Percentiles rank a stretch among this genome's conserved stretches.
These are phyloP conservation scores for Aspergillus asperescens DNA, from an alignment of 495 filamentous ascomycete species.

Conservation along the genomic window DNA sequence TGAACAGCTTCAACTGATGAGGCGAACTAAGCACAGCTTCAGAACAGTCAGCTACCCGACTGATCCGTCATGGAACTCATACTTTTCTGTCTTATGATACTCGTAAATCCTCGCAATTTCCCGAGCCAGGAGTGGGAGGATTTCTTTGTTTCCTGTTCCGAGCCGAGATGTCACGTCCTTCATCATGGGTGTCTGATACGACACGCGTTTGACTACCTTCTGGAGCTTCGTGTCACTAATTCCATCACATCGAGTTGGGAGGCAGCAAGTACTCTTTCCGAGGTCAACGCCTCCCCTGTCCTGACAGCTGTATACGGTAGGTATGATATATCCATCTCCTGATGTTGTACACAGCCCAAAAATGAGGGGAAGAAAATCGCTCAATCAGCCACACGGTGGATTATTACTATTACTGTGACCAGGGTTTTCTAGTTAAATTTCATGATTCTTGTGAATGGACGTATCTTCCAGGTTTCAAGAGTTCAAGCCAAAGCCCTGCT, in stretches of 20 bases:
- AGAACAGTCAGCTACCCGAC: too few species aligned
- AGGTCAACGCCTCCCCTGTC: too few species aligned
- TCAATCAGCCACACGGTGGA: neutral
- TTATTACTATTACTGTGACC: neutral
- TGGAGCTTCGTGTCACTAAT: neutral
- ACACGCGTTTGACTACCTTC: slow-evolving; percentile 2
- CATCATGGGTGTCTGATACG: slow-evolving; percentile 3
- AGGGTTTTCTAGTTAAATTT: neutral
- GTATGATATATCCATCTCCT: too few species aligned
- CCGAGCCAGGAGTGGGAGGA: neutral
- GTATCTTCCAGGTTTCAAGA: neutral
- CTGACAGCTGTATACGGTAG: too few species aligned
- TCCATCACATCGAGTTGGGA: slow-evolving; percentile 1
- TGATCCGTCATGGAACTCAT: too few species aligned
- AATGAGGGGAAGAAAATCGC: slow-evolving; percentile 1
- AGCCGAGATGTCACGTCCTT: neutral
- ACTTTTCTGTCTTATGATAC: neutral
- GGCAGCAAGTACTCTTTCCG: too few species aligned
- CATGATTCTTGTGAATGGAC: neutral
- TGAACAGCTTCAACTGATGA: too few species aligned
- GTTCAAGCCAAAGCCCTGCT: slow-evolving; percentile 13
- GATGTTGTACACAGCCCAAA: neutral
- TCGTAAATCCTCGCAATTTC: neutral
- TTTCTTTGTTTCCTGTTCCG: neutral
- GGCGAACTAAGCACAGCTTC: neutral